phyloP scores from a whole-genome alignment of 2,329 filamentous ascomycete species.

The Monosporascus sp. region DNA sequence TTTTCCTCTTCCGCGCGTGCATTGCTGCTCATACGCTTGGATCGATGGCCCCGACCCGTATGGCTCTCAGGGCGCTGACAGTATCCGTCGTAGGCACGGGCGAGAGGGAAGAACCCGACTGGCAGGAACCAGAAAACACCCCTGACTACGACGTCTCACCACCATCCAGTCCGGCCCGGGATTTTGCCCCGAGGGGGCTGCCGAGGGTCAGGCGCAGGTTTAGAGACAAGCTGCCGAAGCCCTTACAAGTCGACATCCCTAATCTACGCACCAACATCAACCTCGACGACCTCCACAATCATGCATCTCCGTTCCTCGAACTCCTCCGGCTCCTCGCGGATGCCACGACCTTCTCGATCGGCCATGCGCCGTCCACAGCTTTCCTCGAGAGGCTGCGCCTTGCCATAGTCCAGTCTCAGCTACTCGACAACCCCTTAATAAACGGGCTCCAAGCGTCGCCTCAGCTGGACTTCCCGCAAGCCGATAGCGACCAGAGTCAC shows the following conservation, averaged over 20 bases:
- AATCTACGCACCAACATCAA: conserved; percentile 17
- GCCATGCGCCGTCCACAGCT: conserved; percentile 24
- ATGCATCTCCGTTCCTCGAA: conserved; percentile 22
- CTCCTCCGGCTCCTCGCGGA: conserved; percentile 20
- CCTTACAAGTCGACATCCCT: conserved; percentile 21
- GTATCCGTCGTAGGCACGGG: conserved; percentile 19
- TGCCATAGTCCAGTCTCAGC: conserved; percentile 28
- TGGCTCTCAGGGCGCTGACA: conserved; percentile 14
- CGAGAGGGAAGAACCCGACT: conserved; percentile 22
- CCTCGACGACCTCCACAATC: conserved; percentile 20
- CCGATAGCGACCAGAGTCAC: conserved; percentile 15
- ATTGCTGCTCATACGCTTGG: not conserved
- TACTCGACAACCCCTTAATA: conserved; percentile 27
- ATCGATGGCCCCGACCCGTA: not conserved
- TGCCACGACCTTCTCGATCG: conserved; percentile 28
- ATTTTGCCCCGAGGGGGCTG: conserved; percentile 28
- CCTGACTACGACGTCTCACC: conserved; percentile 23
- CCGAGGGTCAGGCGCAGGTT: conserved; percentile 26
- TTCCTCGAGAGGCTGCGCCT: conserved; percentile 30
- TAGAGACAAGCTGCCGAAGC: conserved; percentile 20
- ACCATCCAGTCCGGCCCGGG: conserved; percentile 22
- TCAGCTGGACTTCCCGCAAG: conserved; percentile 14
- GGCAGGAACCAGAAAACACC: conserved; percentile 21
- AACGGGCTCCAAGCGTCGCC: conserved; percentile 19
- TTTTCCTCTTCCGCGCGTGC: not conserved